Base-by-base conservation (phyloP, 306 rosid species). In the Ormosia semicastrata region DNA sequence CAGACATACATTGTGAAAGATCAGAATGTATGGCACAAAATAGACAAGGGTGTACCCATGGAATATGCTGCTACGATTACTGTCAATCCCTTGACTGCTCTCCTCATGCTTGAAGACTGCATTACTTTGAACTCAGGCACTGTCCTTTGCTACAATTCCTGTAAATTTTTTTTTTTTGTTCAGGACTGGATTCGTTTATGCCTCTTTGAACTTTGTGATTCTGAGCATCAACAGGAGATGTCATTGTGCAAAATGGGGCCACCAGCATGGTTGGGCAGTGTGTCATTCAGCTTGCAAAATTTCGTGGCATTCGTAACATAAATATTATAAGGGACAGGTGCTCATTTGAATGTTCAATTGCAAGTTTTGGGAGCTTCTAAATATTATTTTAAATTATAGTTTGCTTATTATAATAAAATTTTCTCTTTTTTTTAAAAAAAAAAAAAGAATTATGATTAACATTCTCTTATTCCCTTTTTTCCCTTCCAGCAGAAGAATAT, bases 211-310 rank as follows among this genome's bases (percentile, higher is more conserved):
- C 58, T 67, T 70, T 29, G 60, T 81, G 53, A 53, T 36, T 79
- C 14, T 71, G 77, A 78, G 63, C 50, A 54, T 79, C 54, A 46
- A 67, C 85, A 95, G 99, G 99, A 67, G 95, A 93, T 82, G 78
- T 92, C 82, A 86, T 95, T 79, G 97, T 95, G 82, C 99, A 95
- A 90, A 93, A 95, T 84, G 99, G 99, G 82, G 94, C 99, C 7
- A 93, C 98, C 53, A 93, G 99, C 93, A 93, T 95, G 73, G 99
- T 95, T 76, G 99, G 99, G 62, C 95, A 91, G 85, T 95, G 99
- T 78, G 85, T 93, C 62, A 91, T 95, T 91, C 99, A 95, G 93
- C 90, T 95, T 82, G 98, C 99, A 29, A 80, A 66, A 47, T 66
- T 79, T 47, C 95, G 89, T 29, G 94, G 95, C 74, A 86, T 95